Conservation (phyloP, 192 early-diverging fungal genomes). For the Backusella australiensis region DNA sequence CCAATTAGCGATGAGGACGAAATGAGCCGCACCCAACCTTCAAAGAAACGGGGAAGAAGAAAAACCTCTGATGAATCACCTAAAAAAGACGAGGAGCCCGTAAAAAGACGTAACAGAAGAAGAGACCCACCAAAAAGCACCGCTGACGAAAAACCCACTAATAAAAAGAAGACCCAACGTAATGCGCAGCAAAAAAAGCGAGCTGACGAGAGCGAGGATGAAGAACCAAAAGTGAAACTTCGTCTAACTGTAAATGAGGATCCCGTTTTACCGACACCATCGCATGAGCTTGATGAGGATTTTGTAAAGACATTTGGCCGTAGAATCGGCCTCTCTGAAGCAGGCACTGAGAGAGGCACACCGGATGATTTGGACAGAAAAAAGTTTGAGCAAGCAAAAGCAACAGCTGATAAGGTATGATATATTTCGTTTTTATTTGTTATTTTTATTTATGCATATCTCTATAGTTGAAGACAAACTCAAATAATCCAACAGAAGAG, state of each 20-base stretch:
- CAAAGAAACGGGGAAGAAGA: too few relatives aligned
- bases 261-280: background rate
- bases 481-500: background rate
- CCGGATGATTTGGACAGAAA: slow-evolving; percentile 52
- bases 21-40: too few relatives aligned
- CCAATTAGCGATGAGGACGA: too few relatives aligned
- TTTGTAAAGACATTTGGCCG: slow-evolving; percentile 43
- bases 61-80: too few relatives aligned
- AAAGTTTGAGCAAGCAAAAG: slow-evolving; percentile 50
- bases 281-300: slow-evolving; percentile 8
- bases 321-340: slow-evolving; percentile 49
- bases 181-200: background rate
- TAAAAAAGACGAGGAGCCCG: too few relatives aligned
- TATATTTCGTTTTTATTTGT: too few relatives aligned
- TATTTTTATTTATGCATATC: background rate
- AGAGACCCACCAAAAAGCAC: too few relatives aligned
- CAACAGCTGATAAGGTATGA: slow-evolving; percentile 30
- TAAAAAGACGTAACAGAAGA: too few relatives aligned
- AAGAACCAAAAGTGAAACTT: background rate
- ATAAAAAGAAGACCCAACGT: background rate
- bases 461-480: background rate
- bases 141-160: background rate
- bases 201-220: background rate
- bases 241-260: background rate
- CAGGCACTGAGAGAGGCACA: slow-evolving; percentile 48